Evolutionary conservation across 352 stramenopile species (phyloP), one percentile per base, ranked within the genome.

Genomic region (Phytopythium cucurbitacearum): DNA sequence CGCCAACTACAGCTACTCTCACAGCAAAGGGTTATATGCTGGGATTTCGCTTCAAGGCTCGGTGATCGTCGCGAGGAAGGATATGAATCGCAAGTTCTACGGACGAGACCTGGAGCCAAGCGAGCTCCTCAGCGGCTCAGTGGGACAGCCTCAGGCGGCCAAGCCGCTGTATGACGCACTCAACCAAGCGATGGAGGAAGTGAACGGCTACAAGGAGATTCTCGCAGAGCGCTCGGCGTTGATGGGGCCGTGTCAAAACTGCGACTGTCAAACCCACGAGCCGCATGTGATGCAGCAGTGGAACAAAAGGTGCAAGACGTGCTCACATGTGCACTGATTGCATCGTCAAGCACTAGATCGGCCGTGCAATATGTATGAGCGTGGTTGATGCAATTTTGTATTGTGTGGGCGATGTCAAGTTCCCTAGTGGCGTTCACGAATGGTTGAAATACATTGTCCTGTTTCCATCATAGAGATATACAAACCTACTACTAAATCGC

Each of bases 31-130:
- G 11, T 57, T 98, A 36, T 98, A 95, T 62, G 87, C 84, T 5
- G 91, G 91, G 33, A 76, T 97, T 37, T 95, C 84, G 2, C 65
- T 98, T 15, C 87, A 96, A 60, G 89, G 91, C 9, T 85, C 88
- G 3, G 69, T 97, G n/a, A 89, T 98, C 54, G 65, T 81, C 15
- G 80, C 80, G 4, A 69, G 91, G 34, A 69, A 82, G 34, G 69
- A 94, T 16, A 62, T 97, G 33, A 98, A 97, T 65, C 85, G 94
- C 71, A 94, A 92, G 42, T 97, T 97, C 65, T 98, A 97, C 64
- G 87, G 88, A 10, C 71, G 67, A n/a, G 71, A 88, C 33, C 49
- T 85, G n/a, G 50, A 71, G 38, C 54, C 74, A 0, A 70, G 60
- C 12, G 64, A 65, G 21, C 67, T 91, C 33, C 53, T 89, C 8